Conservation (phyloP, 495 filamentous ascomycete genomes). For the Recurvomyces mirabilis region DNA sequence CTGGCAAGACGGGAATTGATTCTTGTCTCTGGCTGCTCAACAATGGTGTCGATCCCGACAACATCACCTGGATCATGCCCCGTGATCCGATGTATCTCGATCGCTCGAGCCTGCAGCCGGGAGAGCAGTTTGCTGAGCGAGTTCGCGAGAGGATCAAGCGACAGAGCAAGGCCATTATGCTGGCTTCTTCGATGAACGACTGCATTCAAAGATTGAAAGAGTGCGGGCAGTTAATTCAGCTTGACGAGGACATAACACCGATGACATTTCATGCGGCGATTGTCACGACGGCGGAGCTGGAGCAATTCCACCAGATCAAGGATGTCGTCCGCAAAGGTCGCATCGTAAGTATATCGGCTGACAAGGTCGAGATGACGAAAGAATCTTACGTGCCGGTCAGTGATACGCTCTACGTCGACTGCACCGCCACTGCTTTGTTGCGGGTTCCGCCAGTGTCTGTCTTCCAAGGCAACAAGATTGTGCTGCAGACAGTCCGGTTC, state of each 20-base stretch:
- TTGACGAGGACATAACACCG: background rate
- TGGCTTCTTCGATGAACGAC: background rate
- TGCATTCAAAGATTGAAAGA: background rate
- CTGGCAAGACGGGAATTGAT: slow-evolving; percentile 9
- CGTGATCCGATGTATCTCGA: slow-evolving; percentile 2
- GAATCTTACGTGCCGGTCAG: background rate
- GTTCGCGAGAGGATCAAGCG: background rate
- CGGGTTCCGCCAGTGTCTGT: slow-evolving; percentile 1
- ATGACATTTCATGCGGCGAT: background rate
- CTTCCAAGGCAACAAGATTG: background rate
- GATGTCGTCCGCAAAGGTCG: slow-evolving; percentile 6
- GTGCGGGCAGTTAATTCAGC: background rate
- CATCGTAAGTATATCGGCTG: background rate
- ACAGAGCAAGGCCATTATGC: background rate
- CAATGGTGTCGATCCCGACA: background rate
- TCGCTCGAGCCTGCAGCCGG: slow-evolving; percentile 1
- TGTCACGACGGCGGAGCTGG: background rate
- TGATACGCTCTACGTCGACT: slow-evolving; percentile 7
- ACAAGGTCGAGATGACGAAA: background rate
- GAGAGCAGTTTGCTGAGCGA: background rate
- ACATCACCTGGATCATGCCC: slow-evolving; percentile 9
- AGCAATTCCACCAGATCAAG: slow-evolving; percentile 1
- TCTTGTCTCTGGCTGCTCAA: slow-evolving; percentile 4
- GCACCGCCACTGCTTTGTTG: slow-evolving; percentile 1
- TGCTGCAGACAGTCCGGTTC: background rate